Evolutionary conservation across 2,329 filamentous ascomycete species (phyloP).

Genomic region (Fusarium subtropicale): DNA sequence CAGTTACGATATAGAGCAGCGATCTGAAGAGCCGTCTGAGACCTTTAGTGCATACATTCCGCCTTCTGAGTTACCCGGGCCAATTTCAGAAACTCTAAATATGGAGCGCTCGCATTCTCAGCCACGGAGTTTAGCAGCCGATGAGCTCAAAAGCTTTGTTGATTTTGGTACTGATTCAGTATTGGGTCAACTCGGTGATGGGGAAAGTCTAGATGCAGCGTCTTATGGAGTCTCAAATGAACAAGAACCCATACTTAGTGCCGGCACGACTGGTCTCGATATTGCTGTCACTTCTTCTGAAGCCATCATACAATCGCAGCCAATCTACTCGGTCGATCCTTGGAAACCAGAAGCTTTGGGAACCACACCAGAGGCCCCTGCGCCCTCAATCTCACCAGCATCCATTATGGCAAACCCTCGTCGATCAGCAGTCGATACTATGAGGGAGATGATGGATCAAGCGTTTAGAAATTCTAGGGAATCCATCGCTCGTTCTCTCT

Average conservation of each 20-base stretch:
- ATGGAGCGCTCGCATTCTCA: conserved; percentile 37
- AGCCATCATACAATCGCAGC: conserved; percentile 31
- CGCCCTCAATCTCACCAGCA: conserved; percentile 46
- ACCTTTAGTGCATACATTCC: conserved; percentile 1
- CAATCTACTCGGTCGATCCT: conserved; percentile 37
- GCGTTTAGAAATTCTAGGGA: conserved; percentile 34
- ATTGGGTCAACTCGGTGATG: conserved; percentile 25
- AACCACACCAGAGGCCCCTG: conserved; percentile 33
- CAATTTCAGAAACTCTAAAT: neutral
- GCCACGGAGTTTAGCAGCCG: conserved; percentile 35
- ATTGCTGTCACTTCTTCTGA: conserved; percentile 34
- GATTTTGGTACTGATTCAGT: conserved; percentile 39
- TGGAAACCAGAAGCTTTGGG: conserved; percentile 45
- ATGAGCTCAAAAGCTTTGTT: conserved; percentile 43
- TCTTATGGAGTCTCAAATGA: conserved; percentile 13
- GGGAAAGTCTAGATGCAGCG: conserved; percentile 10
- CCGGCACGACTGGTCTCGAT: conserved; percentile 8
- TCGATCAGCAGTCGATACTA: conserved; percentile 36
- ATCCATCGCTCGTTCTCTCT: conserved; percentile 35
- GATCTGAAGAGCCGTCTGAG: neutral
- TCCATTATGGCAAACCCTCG: conserved; percentile 44
- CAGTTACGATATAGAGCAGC: neutral
- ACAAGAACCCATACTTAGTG: neutral
- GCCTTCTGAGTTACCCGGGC: neutral
- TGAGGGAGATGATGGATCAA: conserved; percentile 38